Evolutionary conservation across 2,329 filamentous ascomycete genomes (phyloP).

Genomic region (Aspergillus bombycis): DNA sequence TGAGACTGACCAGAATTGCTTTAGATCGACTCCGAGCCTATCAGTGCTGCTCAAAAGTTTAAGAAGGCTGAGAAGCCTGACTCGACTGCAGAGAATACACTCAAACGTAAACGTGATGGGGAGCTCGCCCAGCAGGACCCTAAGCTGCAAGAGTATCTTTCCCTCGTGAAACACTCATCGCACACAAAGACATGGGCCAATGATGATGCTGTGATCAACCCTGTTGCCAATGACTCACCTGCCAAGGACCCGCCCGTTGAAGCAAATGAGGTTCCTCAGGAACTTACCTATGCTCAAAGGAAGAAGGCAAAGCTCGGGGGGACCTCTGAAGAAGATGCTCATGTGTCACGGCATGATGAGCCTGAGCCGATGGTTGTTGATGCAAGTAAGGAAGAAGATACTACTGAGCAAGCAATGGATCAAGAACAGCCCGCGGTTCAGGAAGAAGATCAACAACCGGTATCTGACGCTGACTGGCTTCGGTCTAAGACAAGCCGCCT

Average conservation of each 20-base stretch:
- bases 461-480: conserved; percentile 86
- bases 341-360: conserved; percentile 8
- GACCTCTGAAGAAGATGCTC: conserved; percentile 64
- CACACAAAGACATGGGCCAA: conserved; percentile 67
- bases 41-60: conserved; percentile 28
- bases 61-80: conserved; percentile 25
- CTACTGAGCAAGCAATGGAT: conserved; percentile 18
- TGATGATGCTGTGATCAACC: conserved; percentile 48
- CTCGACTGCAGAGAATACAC: conserved; percentile 30
- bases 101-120: conserved; percentile 46
- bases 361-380: conserved; percentile 31
- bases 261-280: conserved; percentile 25
- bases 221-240: conserved; percentile 23
- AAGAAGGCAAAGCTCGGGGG: conserved; percentile 48
- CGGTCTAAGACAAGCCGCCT: conserved; percentile 84
- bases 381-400: conserved; percentile 23
- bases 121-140: conserved; percentile 71
- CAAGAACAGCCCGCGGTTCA: conserved; percentile 27
- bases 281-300: conserved; percentile 47
- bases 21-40: conserved; percentile 45
- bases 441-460: conserved; percentile 36
- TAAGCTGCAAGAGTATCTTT: conserved; percentile 83
- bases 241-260: conserved; percentile 27
- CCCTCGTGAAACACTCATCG: conserved; percentile 73
- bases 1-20: conserved; percentile 43